These are phyloP conservation scores for Hyphopichia khmerensis DNA, from an alignment of 1,139 yeast species.

Conservation along the genomic window DNA sequence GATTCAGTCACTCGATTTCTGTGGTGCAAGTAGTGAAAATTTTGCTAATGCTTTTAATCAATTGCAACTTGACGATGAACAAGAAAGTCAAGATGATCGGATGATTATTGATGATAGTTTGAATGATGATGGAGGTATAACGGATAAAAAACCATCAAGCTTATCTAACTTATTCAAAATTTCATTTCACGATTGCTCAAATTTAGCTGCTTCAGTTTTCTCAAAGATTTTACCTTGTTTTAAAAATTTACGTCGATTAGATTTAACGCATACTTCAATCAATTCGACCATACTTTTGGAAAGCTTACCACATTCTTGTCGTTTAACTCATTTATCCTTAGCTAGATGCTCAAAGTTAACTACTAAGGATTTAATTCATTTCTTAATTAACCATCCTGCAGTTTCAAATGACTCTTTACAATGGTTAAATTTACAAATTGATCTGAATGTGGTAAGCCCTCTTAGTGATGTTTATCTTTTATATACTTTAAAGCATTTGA, in stretches of 20 bases:
- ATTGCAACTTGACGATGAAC: slow-evolving; percentile 21
- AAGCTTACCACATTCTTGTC: slow-evolving; percentile 50
- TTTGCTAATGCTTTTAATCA: slow-evolving; percentile 64
- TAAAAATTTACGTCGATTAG: slow-evolving; percentile 64
- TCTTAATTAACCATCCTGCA: slow-evolving; percentile 73
- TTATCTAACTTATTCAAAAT: slow-evolving; percentile 48
- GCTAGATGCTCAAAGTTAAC: slow-evolving; percentile 78
- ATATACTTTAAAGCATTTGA: slow-evolving; percentile 52
- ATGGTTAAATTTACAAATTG: slow-evolving; percentile 80
- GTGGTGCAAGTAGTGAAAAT: slow-evolving; percentile 75
- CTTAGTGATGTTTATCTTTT: slow-evolving; percentile 59
- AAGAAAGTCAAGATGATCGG: slow-evolving; percentile 10
- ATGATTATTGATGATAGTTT: not conserved
- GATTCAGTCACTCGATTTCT: slow-evolving; percentile 76
- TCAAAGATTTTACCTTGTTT: slow-evolving; percentile 58
- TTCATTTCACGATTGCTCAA: slow-evolving; percentile 88
- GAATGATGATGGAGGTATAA: not conserved
- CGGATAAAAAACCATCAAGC: slow-evolving; percentile 2
- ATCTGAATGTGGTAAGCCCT: slow-evolving; percentile 64
- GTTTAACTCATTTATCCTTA: slow-evolving; percentile 73
- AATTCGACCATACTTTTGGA: slow-evolving; percentile 53
- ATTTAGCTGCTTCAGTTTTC: slow-evolving; percentile 58
- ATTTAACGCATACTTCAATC: slow-evolving; percentile 78
- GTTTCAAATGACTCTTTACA: slow-evolving; percentile 53
- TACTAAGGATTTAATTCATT: slow-evolving; percentile 70